Base-by-base conservation (phyloP, 164 flowering plant genomes). In the Amborella trichopoda region DNA sequence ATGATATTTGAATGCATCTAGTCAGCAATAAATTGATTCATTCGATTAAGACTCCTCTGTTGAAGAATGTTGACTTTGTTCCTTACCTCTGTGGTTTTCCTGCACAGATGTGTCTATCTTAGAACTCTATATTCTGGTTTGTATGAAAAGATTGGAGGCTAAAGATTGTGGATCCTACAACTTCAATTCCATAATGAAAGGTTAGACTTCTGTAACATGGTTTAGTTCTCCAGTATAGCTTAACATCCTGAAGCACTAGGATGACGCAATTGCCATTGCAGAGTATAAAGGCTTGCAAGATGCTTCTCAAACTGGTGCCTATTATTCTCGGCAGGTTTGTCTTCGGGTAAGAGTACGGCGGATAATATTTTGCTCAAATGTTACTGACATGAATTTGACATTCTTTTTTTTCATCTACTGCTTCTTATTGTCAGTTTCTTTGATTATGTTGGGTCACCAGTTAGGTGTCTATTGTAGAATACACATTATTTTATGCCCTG, bases 111-210 rank as follows among this genome's bases (percentile, higher is more conserved):
- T 94, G 65, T 88, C 99, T 24, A 53, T 84, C 54, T 46, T 88
- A 46, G 95, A 88, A 60, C 81, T 88, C 27, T 82, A 93, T 68
- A 62, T 93, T 40, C 67, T 87, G 49, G 88, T 88, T 28, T 84
- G 96, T 78, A 77, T 88, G 91, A 82, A 63, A 63, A 78, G 85
- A 53, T 49, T 88, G 65, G 99, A 93, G 79, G 62, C 52, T 30
- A 88, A 68, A 74, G 95, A 84, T 64, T 77, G 73, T 50, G 74
- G 55, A 53, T 74, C 81, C 4, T 82, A 78, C 73, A 93, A 84
- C 73, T 93, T 93, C 72, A 74, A 67, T 54, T 71, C 95, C 20
- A 62, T 84, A 44, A 82, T 88, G 94, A 81, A 79, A 84, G 99
- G 99, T 93, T 3, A 20, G 52, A 39, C 18, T 43, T 40, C 2